These are phyloP conservation scores for Xylariaceae sp. DNA, from an alignment of 2,329 filamentous ascomycete genomes.

Conservation along the genomic window DNA sequence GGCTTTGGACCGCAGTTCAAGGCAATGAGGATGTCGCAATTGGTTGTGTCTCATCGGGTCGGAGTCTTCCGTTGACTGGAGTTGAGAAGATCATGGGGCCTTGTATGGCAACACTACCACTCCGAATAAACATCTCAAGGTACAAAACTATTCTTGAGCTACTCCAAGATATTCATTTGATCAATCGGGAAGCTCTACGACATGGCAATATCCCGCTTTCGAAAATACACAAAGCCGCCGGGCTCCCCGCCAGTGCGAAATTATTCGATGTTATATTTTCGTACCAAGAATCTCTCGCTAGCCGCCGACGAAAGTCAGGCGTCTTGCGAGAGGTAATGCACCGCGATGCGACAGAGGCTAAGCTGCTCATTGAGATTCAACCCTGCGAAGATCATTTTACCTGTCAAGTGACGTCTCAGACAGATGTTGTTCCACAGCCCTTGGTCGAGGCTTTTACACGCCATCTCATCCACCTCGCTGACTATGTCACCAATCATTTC, in stretches of 20 bases:
- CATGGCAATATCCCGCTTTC: constrained; percentile 61
- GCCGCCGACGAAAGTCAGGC: constrained; percentile 22
- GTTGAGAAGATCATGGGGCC: constrained; percentile 76
- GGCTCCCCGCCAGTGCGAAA: constrained; percentile 48
- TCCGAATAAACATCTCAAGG: constrained; percentile 57
- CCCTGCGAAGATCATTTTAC: constrained; percentile 46
- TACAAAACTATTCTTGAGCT: constrained; percentile 55
- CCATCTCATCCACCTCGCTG: constrained; percentile 56
- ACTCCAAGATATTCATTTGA: constrained; percentile 57
- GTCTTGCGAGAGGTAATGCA: constrained; percentile 54
- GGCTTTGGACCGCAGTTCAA: constrained; percentile 61
- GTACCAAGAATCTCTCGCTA: constrained; percentile 71
- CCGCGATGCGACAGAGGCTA: constrained; percentile 71
- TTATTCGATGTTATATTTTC: constrained; percentile 78
- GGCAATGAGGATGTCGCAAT: constrained; percentile 65
- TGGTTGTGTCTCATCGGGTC: constrained; percentile 77
- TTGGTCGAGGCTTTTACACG: constrained; percentile 54
- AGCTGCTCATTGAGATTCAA: constrained; percentile 71
- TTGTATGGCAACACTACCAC: constrained; percentile 70
- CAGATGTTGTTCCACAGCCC: constrained; percentile 45
- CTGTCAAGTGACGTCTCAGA: constrained; percentile 47
- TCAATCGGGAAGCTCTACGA: constrained; percentile 62
- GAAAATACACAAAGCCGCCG: constrained; percentile 62
- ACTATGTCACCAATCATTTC: constrained; percentile 30
- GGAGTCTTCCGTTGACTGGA: constrained; percentile 64